Conservation (phyloP, 2,329 filamentous ascomycete genomes). For the Calycina herbarum region DNA sequence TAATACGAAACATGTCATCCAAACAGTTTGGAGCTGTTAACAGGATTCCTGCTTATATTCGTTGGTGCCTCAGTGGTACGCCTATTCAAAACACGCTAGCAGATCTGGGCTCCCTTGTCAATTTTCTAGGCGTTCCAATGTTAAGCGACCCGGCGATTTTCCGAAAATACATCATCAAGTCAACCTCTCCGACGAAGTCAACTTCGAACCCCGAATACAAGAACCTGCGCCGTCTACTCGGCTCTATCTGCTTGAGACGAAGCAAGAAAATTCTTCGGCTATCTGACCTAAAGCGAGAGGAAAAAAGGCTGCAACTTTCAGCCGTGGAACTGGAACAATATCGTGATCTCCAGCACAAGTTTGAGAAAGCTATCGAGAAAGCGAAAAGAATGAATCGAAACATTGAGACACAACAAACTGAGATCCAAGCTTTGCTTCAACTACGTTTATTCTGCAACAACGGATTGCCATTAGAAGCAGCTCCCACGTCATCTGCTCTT, state of each 20-base stretch:
- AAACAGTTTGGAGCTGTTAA: constrained; percentile 45
- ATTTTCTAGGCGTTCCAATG: constrained; percentile 21
- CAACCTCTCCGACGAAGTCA: neutral
- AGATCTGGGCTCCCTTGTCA: constrained; percentile 35
- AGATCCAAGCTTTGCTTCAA: constrained; percentile 18
- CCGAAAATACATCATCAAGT: constrained; percentile 24
- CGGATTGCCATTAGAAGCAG: constrained; percentile 16
- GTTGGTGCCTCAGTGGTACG: constrained; percentile 37
- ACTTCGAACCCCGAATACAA: constrained; percentile 21
- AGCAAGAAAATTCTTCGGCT: constrained; percentile 44
- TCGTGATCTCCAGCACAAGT: neutral
- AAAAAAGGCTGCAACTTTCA: constrained; percentile 38
- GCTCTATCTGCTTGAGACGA: constrained; percentile 44
- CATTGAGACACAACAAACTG: neutral
- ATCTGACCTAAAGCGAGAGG: constrained; percentile 31
- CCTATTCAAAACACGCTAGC: constrained; percentile 38
- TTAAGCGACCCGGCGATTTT: constrained; percentile 19
- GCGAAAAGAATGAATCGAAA: neutral
- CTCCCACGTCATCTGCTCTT: neutral
- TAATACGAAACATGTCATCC: constrained; percentile 50
- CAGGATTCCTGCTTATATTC: constrained; percentile 44
- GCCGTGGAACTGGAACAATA: constrained; percentile 27
- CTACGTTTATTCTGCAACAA: constrained; percentile 22
- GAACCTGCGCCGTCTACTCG: constrained; percentile 40
- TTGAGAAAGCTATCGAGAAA: constrained; percentile 10